Evolutionary conservation across 768 basidiomycete species (phyloP).

Genomic region (Nevesoporus exiguus): DNA sequence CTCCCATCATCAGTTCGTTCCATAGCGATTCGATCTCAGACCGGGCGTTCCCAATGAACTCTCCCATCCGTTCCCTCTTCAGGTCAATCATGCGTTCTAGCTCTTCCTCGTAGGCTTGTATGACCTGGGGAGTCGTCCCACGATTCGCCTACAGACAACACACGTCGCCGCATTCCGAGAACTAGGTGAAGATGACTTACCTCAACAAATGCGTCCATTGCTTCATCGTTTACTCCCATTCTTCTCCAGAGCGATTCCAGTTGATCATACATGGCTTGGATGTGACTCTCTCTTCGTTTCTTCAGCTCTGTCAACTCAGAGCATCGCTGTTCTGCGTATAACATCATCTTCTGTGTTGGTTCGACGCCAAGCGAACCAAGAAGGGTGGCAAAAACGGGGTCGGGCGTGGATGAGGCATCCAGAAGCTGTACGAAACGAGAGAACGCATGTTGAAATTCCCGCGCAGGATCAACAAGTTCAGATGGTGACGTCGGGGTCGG

Average conservation of each 20-base stretch:
- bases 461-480: conserved; percentile 13
- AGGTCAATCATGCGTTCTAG: conserved; percentile 86
- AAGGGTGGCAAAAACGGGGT: conserved; percentile 20
- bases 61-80: conserved; percentile 82
- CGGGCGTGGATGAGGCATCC: conserved; percentile 36
- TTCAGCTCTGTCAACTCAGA: conserved; percentile 69
- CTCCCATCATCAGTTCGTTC: conserved; percentile 83
- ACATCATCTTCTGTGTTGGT: conserved; percentile 70
- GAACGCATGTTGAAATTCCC: conserved; percentile 57
- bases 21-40: conserved; percentile 78
- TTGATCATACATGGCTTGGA: conserved; percentile 92
- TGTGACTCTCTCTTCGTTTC: conserved; percentile 70
- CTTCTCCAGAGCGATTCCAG: conserved; percentile 88
- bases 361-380: conserved; percentile 52
- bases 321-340: conserved; percentile 62
- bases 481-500: conserved; percentile 10
- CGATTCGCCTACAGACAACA: conserved; percentile 42
- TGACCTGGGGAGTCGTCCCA: conserved; percentile 74
- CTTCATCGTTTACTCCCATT: conserved; percentile 72
- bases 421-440: conserved; percentile 59
- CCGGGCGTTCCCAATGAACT: conserved; percentile 79
- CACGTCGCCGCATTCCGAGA: neutral
- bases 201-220: conserved; percentile 93
- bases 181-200: conserved; percentile 19
- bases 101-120: conserved; percentile 85